These are phyloP conservation scores for Penstemon barbatus DNA, from an alignment of 257 asterid species.

Conservation along the genomic window DNA sequence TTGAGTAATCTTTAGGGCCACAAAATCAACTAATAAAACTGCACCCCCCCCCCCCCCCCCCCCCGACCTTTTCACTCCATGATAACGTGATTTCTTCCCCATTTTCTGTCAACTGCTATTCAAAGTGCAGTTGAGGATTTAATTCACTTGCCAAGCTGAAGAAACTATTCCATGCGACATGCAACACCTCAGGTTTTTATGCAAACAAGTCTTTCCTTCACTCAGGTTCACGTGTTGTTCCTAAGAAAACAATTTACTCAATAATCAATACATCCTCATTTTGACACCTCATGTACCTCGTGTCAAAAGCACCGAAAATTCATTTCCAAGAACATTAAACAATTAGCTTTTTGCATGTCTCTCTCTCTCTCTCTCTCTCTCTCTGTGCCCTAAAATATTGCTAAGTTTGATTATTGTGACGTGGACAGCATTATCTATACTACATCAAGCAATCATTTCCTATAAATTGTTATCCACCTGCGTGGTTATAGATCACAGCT, in stretches of 20 bases:
- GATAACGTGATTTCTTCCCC: not conserved
- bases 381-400: conserved; percentile 6
- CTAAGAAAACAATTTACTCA: conserved; percentile 8
- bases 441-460: conserved; percentile 11
- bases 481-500: conserved; percentile 12
- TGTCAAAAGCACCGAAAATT: not conserved
- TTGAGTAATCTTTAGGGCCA: no score
- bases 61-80: no score
- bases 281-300: conserved; percentile 9
- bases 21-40: no score
- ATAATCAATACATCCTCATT: conserved; percentile 7
- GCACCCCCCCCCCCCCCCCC: no score
- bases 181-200: not conserved
- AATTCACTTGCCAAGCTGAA: conserved; percentile 9
- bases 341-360: not conserved
- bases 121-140: not conserved
- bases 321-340: not conserved
- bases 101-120: not conserved
- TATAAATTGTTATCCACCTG: conserved; percentile 1
- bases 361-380: conserved; percentile 4
- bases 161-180: not conserved
- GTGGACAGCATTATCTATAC: not conserved
- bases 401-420: conserved; percentile 13
- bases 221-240: conserved; percentile 14
- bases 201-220: conserved; percentile 2